Base-by-base conservation (phyloP, 2,329 filamentous ascomycete species). In the Neocatenulostroma microsporum region DNA sequence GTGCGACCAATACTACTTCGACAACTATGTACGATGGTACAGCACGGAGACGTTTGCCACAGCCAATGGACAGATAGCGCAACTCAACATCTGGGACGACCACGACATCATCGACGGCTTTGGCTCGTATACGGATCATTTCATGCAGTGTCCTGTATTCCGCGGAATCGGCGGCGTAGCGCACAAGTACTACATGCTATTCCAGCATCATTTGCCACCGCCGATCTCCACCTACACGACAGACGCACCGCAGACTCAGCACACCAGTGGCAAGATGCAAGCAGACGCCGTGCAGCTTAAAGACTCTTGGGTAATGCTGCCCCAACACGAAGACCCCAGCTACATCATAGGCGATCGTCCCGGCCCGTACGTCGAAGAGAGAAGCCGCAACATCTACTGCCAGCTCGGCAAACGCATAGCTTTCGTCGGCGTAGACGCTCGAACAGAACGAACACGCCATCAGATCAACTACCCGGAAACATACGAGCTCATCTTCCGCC, bases 211-310 rank as follows among this genome's bases (percentile, higher is more conserved):
- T 54, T 67, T 93, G 33, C 76, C 88, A 10, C 89, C 89, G 1
- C 87, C 89, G 0, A 69, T 74, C 44, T 88, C 84, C 20, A 94
- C 88, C 1, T 95, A 81, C 58, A 94, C 86, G 3, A 84, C 84
- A 1, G 82, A 83, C 70, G 68, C 72, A 3, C 71, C 73, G 0
- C 62, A 70, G 44, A 78, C 74, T 1, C 62, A 60, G 46, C 37
- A 60, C 46, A 45, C 49, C 7, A 56, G 55, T 62, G 40, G 63
- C 4, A 68, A 75, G 23, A 68, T 75, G 23, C 72, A 72, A 7
- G 65, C 75, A 2, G 84, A 94, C 50, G 74, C 78, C 1, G 73
- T 73, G 20, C 88, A 94, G 60, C 64, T 86, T 20, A 69, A 81
- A 48, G 70, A 87, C 46, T 80, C 81, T 0, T 94, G 75, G 55